These are phyloP conservation scores for Biancaea sappan DNA, from an alignment of 306 rosid genomes.

Conservation along the genomic window DNA sequence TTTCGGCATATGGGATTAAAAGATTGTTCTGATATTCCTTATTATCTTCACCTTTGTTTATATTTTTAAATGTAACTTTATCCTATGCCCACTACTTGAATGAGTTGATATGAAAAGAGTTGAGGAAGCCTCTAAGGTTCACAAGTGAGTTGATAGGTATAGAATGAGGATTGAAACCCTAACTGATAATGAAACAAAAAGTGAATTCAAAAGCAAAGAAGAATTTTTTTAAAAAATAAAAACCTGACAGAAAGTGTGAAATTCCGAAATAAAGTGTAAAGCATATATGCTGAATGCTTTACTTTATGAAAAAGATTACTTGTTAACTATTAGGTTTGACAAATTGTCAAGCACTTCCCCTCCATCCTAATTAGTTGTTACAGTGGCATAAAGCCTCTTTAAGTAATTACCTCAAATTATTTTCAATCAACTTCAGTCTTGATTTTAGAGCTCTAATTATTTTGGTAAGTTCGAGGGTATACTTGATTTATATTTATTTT, in stretches of 20 bases:
- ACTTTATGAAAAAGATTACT: conserved; percentile 34
- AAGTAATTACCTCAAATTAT: not conserved
- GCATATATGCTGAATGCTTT: conserved; percentile 41
- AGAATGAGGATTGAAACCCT: conserved; percentile 5
- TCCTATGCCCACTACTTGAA: conserved; percentile 21
- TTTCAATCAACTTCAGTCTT: not conserved
- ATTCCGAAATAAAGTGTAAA: conserved; percentile 39
- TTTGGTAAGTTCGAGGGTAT: too few species aligned
- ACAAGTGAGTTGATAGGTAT: conserved; percentile 18
- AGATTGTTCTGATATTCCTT: conserved; percentile 31
- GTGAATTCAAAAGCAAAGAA: not conserved
- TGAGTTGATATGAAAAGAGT: not conserved
- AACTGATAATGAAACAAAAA: not conserved
- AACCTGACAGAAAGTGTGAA: conserved; percentile 20
- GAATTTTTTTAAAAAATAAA: conserved; percentile 27
- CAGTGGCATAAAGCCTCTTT: not conserved
- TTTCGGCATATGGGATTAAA: conserved; percentile 27
- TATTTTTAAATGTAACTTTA: conserved; percentile 23
- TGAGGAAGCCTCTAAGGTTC: not conserved
- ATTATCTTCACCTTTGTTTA: conserved; percentile 16
- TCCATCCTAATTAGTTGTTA: conserved; percentile 22
- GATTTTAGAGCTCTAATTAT: too few species aligned
- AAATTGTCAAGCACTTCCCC: not conserved
- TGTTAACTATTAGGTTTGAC: conserved; percentile 34
- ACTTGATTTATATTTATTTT: too few species aligned